phyloP scores from a whole-genome alignment of 768 basidiomycete species.

The Amanita brunnescens region DNA sequence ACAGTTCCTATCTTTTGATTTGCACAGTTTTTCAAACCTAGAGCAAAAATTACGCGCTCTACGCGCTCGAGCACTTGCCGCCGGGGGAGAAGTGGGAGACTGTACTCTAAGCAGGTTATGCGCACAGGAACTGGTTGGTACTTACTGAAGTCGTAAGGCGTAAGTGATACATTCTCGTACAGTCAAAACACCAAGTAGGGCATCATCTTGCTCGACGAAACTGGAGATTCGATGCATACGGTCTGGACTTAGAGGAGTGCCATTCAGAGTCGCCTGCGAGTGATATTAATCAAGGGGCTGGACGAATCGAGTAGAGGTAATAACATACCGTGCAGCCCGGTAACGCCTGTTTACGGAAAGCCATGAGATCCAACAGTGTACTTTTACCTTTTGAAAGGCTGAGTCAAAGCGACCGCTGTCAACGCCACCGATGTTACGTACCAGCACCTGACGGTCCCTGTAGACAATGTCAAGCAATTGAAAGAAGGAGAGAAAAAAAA shows the following conservation, averaged over 20 bases:
- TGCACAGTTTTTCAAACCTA: not conserved
- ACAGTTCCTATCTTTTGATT: not conserved
- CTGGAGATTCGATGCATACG: constrained; percentile 32
- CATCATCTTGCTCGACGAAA: constrained; percentile 56
- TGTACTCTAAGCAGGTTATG: not conserved
- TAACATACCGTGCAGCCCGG: constrained; percentile 23
- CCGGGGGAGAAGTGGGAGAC: not conserved
- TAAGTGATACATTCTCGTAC: constrained; percentile 48
- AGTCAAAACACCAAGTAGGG: constrained; percentile 48
- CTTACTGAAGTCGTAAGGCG: constrained; percentile 34
- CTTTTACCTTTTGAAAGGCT: constrained; percentile 26
- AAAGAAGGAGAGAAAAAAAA: not conserved
- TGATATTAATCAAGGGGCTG: not conserved
- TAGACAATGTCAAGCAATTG: not conserved
- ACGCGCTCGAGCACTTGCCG: not conserved
- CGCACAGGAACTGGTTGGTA: not conserved
- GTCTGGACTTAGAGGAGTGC: constrained; percentile 15
- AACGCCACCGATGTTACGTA: not conserved
- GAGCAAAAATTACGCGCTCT: not conserved
- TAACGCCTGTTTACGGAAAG: constrained; percentile 25
- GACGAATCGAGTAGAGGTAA: not conserved
- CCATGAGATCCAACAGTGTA: constrained; percentile 37
- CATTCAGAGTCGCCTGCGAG: constrained; percentile 19
- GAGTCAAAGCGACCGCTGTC: not conserved
- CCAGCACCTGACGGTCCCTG: not conserved